Evolutionary conservation across 1,139 yeast species (phyloP).

Genomic region (Geotrichum citri-aurantii): DNA sequence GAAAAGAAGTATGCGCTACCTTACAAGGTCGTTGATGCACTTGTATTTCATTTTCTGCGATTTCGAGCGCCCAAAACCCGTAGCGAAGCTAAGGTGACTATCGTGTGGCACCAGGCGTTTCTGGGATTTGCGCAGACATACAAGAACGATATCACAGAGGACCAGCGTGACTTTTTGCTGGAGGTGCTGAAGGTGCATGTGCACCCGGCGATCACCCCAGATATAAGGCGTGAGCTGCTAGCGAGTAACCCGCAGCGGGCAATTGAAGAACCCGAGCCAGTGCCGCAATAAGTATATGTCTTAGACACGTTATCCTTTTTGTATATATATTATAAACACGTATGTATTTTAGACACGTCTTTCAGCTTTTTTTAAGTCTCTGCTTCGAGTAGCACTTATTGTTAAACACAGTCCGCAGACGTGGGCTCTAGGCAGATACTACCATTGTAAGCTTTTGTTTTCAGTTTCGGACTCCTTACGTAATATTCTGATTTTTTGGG

Average conservation of each 20-base stretch:
- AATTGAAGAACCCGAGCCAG: background rate
- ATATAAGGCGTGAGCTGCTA: conserved; percentile 83
- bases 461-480: background rate
- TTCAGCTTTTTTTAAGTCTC: too few relatives aligned
- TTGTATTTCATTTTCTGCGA: conserved; percentile 91
- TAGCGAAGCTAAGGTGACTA: conserved; percentile 63
- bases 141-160: conserved; percentile 94
- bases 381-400: background rate
- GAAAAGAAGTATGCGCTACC: conserved; percentile 97
- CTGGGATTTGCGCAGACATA: conserved; percentile 91
- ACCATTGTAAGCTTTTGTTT: background rate
- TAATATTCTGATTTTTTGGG: background rate
- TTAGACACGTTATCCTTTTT: background rate
- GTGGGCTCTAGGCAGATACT: background rate
- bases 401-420: background rate
- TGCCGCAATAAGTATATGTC: background rate
- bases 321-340: background rate
- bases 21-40: conserved; percentile 88
- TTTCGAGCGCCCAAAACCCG: conserved; percentile 44
- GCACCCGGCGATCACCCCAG: conserved; percentile 87
- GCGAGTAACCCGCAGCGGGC: conserved; percentile 49
- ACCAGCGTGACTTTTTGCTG: conserved; percentile 86
- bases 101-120: conserved; percentile 96
- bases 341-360: background rate
- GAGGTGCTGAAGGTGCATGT: conserved; percentile 88